Evolutionary conservation across 2,329 filamentous ascomycete genomes (phyloP).

Genomic region (Juglanconis juglandina): DNA sequence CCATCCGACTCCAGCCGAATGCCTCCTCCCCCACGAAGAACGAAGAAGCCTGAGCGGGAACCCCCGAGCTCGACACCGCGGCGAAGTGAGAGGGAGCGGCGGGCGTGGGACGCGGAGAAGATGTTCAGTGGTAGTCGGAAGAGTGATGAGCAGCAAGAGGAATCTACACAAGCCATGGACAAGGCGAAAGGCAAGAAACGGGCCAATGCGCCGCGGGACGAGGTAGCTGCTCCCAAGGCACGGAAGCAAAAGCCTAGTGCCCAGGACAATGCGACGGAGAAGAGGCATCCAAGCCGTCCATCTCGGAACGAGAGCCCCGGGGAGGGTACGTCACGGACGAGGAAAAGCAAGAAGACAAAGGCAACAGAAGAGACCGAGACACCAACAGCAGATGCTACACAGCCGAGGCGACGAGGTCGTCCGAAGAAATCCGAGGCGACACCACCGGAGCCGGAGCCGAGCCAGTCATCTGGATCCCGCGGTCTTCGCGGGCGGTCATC

Average conservation of each 20-base stretch:
- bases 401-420: constrained; percentile 18
- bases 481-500: background rate
- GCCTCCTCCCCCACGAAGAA: background rate
- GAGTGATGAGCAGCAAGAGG: background rate
- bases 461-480: background rate
- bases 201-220: background rate
- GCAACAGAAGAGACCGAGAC: background rate
- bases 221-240: background rate
- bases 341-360: constrained; percentile 5
- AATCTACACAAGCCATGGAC: background rate
- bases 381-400: constrained; percentile 7
- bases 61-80: background rate
- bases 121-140: background rate
- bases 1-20: background rate
- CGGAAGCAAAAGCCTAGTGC: background rate
- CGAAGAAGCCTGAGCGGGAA: background rate
- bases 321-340: background rate
- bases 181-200: background rate
- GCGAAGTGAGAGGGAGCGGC: constrained; percentile 7
- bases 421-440: constrained; percentile 11
- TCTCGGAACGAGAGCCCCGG: background rate
- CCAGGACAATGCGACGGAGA: background rate
- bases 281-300: constrained; percentile 6
- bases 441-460: background rate
- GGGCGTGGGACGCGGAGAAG: background rate